Evolutionary conservation across 2,329 filamentous ascomycete species (phyloP).

Genomic region (Aspergillus intermedius): DNA sequence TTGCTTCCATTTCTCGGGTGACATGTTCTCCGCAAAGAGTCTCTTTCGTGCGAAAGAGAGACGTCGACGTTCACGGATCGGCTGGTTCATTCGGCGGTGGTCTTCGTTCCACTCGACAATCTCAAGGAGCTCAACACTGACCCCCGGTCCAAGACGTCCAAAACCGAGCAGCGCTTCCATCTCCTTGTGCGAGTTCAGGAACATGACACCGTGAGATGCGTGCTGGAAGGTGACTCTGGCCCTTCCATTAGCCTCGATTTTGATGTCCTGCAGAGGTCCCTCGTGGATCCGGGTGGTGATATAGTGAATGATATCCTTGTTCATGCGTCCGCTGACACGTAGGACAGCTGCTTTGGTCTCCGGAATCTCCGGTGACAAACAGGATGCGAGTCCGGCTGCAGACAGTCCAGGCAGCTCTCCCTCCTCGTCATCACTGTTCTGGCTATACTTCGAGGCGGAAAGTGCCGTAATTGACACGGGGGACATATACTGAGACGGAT

Average conservation of each 20-base stretch:
- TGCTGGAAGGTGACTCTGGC: conserved; percentile 35
- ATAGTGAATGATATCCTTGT: conserved; percentile 20
- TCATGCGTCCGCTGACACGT: conserved; percentile 17
- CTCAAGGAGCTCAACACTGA: conserved; percentile 22
- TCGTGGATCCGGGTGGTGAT: conserved; percentile 33
- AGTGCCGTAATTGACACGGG: conserved; percentile 8
- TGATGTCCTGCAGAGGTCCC: conserved; percentile 35
- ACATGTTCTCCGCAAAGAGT: conserved; percentile 30
- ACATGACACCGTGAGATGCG: conserved; percentile 27
- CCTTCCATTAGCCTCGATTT: conserved; percentile 23
- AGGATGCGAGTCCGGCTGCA: conserved; percentile 3
- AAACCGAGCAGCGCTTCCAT: conserved; percentile 21
- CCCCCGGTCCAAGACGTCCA: conserved; percentile 29
- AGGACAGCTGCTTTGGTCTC: conserved; percentile 26
- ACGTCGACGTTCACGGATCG: conserved; percentile 33
- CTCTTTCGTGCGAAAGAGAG: conserved; percentile 36
- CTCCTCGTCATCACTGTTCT: conserved; percentile 10
- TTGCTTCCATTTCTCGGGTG: conserved; percentile 27
- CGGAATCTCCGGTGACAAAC: conserved; percentile 8
- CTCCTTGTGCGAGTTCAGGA: conserved; percentile 27
- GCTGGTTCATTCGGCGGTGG: conserved; percentile 29
- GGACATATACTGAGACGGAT: conserved; percentile 12
- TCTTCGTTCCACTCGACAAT: conserved; percentile 30
- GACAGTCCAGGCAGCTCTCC: conserved; percentile 1
- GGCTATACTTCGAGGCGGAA: conserved; percentile 12